These are phyloP conservation scores for Tulasnella sp. DNA, from an alignment of 768 basidiomycete species.

Conservation along the genomic window DNA sequence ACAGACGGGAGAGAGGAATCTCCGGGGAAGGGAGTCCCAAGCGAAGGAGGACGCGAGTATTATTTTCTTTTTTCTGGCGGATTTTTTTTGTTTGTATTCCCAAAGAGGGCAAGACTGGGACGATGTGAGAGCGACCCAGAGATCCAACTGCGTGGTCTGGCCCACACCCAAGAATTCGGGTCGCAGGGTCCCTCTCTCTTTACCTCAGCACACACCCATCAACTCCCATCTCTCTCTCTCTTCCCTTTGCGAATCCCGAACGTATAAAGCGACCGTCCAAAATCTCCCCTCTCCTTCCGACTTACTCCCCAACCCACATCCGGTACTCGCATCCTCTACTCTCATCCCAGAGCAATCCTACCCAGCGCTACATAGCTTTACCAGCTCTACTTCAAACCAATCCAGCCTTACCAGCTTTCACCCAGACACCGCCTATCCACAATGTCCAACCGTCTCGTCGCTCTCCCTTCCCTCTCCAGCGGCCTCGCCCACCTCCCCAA, in stretches of 20 bases:
- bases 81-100: not conserved
- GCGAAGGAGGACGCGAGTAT: not conserved
- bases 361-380: not conserved
- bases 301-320: slow-evolving; percentile 4
- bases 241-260: not conserved
- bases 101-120: slow-evolving; percentile 1
- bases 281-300: not conserved
- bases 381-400: not conserved
- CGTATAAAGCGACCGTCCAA: not conserved
- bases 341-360: not conserved
- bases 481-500: slow-evolving; percentile 24
- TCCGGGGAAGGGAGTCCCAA: not conserved
- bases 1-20: not conserved
- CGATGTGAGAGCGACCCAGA: not conserved
- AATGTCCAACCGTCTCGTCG: slow-evolving; percentile 25
- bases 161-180: not conserved
- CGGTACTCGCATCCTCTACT: not conserved
- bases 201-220: slow-evolving; percentile 9
- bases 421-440: not conserved
- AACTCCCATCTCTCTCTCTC: not conserved
- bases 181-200: slow-evolving; percentile 5
- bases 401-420: not conserved
- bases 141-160: slow-evolving; percentile 4
- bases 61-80: not conserved
- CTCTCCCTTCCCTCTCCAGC: slow-evolving; percentile 28